Base-by-base conservation (phyloP, 108 stramenopile genomes). In the Nitzschia palea region DNA sequence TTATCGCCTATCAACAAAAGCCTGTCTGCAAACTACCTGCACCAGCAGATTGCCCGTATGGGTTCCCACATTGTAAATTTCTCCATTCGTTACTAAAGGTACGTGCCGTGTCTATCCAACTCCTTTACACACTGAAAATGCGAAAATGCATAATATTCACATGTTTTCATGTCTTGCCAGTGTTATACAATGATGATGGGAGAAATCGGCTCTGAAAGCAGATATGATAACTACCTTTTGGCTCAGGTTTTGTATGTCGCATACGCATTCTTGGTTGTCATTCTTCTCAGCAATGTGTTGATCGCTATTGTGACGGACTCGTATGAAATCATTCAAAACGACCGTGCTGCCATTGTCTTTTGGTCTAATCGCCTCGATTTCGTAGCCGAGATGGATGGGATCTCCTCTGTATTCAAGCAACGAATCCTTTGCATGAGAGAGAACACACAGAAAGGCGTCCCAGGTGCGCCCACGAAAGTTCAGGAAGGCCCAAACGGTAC, bases 301-400 rank as follows among this genome's bases (percentile, higher is more conserved):
- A 89, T 93, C 68, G 91, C 91, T 43, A 93, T 93, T 71, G 87
- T 93, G 48, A 88, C 88, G 35, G 91, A 93, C 67, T 80, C 76
- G 32, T 89, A 93, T 74, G 85, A 82, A 68, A 76, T 93, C 18
- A 84, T 93, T 62, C 85, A 86, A 23, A 89, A 93, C 65, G 88
- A 93, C 58, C 80, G 91, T 35, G 91, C 91, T 27, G 87, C 85
- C 0, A 93, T 89, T 70, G 91, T 93, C 9, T 93, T 93, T 62
- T 93, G 88, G 88, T 76, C 82, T 6, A 93, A 93, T 70, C 80
- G 91, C 53, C 67, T 93, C 55, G 83, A 84, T 34, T 93, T 90
- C 73, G 77, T 88, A 17, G 80, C 88, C n/a, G 91, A 93, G 62
- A 90, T 85, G 82, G 85, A 86, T 43, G 74, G 76, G 36, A 82